Evolutionary conservation across 2,329 filamentous ascomycete genomes (phyloP).

Genomic region (Penicillium sp.): DNA sequence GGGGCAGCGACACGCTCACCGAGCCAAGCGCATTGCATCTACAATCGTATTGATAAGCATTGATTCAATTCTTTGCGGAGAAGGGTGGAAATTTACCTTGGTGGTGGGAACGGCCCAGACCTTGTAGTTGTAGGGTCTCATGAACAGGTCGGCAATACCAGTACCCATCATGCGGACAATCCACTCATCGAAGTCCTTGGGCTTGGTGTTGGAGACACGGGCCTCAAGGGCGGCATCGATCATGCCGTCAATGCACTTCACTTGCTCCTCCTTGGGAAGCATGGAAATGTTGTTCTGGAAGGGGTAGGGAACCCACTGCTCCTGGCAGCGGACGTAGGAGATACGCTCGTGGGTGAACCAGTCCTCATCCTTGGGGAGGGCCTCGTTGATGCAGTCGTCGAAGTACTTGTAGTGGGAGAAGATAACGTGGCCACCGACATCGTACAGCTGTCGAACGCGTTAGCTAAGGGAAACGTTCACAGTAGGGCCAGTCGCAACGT

Average conservation of each 20-base stretch:
- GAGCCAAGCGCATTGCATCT: conserved; percentile 99
- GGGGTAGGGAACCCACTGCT: conserved; percentile 95
- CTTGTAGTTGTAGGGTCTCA: conserved; percentile 99
- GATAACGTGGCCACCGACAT: conserved; percentile 97
- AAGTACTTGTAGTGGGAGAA: conserved; percentile 99
- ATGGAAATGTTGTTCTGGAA: conserved; percentile 99
- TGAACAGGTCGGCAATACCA: conserved; percentile 92
- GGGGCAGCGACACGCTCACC: conserved; percentile 97
- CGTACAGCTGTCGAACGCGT: conserved; percentile 71
- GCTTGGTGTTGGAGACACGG: conserved; percentile 86
- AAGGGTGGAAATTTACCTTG: conserved; percentile 63
- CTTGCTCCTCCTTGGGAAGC: conserved; percentile 95
- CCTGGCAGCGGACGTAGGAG: conserved; percentile 97
- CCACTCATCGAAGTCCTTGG: conserved; percentile 97
- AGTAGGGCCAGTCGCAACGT: conserved; percentile 50
- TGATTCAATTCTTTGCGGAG: no score
- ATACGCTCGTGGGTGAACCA: conserved; percentile 99
- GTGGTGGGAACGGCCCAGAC: conserved; percentile 98
- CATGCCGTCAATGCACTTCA: conserved; percentile 89
- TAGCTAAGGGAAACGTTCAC: not conserved
- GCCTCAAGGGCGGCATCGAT: conserved; percentile 90
- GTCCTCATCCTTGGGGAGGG: conserved; percentile 87
- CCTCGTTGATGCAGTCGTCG: conserved; percentile 97
- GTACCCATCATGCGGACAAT: conserved; percentile 88
- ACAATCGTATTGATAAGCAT: conserved; percentile 12